Evolutionary conservation across 306 rosid species (phyloP).

Genomic region (Malus fusca): DNA sequence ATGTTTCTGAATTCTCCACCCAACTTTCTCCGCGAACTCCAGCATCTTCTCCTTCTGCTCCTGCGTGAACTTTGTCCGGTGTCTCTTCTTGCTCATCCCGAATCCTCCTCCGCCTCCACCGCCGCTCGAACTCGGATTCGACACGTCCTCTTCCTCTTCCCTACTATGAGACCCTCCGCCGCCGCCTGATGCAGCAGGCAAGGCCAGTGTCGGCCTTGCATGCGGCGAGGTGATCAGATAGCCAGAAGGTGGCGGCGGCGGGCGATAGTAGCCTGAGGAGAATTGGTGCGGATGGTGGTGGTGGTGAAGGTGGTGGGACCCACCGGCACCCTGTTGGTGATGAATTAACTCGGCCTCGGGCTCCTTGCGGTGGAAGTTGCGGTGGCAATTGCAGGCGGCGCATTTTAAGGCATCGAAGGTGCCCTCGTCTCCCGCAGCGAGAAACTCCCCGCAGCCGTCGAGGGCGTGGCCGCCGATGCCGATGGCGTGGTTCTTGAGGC

Average conservation of each 20-base stretch:
- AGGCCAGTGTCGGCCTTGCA: constrained; percentile 30
- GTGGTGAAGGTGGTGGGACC: constrained; percentile 16
- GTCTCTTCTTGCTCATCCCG: constrained; percentile 49
- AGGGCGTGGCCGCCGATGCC: constrained; percentile 63
- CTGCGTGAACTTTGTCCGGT: constrained; percentile 58
- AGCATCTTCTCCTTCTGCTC: constrained; percentile 88
- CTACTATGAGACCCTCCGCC: constrained; percentile 38
- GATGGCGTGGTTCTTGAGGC: constrained; percentile 79
- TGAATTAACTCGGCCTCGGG: constrained; percentile 10
- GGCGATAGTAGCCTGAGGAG: constrained; percentile 34
- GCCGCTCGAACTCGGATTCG: constrained; percentile 81
- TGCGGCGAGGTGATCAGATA: constrained; percentile 50
- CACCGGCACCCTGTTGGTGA: not conserved
- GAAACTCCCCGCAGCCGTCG: constrained; percentile 83
- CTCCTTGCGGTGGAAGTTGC: constrained; percentile 82
- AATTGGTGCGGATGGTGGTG: constrained; percentile 32
- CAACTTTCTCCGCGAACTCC: constrained; percentile 58
- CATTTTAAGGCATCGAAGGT: constrained; percentile 69
- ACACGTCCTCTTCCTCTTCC: constrained; percentile 52
- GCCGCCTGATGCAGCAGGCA: constrained; percentile 32
- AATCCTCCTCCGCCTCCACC: constrained; percentile 48
- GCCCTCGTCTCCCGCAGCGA: constrained; percentile 72
- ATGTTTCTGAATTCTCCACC: constrained; percentile 85
- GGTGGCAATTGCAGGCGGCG: constrained; percentile 92
- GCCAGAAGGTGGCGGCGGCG: constrained; percentile 36